These are phyloP conservation scores for Mucor racemosus DNA, from an alignment of 371 early-diverging fungal species.

Conservation along the genomic window DNA sequence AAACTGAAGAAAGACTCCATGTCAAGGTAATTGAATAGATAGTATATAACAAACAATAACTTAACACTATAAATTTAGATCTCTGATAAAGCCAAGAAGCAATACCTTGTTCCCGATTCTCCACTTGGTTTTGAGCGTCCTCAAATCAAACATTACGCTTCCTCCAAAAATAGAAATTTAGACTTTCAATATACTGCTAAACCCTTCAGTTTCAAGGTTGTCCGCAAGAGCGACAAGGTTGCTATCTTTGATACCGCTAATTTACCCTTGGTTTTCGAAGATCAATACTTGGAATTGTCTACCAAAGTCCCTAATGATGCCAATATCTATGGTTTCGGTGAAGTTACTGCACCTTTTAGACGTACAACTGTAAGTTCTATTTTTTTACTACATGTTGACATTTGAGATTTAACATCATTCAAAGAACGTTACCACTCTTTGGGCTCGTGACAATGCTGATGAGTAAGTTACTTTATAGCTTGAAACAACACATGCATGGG, in stretches of 20 bases:
- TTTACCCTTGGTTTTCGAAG: conserved; percentile 66
- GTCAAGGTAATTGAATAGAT: conserved; percentile 41
- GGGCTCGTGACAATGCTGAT: conserved; percentile 62
- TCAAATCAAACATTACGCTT: conserved; percentile 7
- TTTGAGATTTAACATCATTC: no score
- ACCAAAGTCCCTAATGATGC: conserved; percentile 56
- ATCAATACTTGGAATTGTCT: conserved; percentile 71
- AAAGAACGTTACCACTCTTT: conserved; percentile 50
- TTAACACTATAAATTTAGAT: conserved; percentile 29
- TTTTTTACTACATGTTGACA: not conserved
- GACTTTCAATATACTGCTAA: conserved; percentile 49
- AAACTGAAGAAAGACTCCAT: conserved; percentile 53
- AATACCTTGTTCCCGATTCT: conserved; percentile 59
- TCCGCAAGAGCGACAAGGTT: conserved; percentile 49
- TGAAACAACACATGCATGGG: no score
- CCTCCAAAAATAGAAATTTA: conserved; percentile 36
- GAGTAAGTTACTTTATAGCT: conserved; percentile 28
- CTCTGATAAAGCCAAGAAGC: conserved; percentile 48
- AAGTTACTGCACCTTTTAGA: conserved; percentile 58
- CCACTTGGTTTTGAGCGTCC: conserved; percentile 46
- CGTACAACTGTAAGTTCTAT: conserved; percentile 34
- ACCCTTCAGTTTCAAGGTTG: conserved; percentile 63
- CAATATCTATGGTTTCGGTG: conserved; percentile 78
- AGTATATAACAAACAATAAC: not conserved
- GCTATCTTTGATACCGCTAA: conserved; percentile 65